Base-by-base conservation (phyloP, 1,139 yeast species). In the Hansenula sp. region DNA sequence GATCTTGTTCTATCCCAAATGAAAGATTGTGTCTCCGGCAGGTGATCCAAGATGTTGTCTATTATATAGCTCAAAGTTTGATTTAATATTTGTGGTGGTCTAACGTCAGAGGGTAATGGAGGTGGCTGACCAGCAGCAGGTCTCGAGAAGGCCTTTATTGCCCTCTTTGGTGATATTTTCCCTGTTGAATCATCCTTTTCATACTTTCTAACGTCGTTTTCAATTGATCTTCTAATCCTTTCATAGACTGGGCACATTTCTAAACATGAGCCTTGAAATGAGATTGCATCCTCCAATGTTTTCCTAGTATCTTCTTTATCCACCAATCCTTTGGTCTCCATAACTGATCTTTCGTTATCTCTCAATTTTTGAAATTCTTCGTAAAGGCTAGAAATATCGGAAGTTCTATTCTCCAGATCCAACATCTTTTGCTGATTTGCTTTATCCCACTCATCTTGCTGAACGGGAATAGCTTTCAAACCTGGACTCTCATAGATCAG, bases 61-160 rank as follows among this genome's bases (percentile, higher is more conserved):
- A 88, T 77, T 40, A 93, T 72, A 59, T 86, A 87, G 48, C 84
- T 72, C 47, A 93, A 67, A 0, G 96, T 83, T 33, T 69, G 59
- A 11, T 74, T 74, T 42, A 94, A 66, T 1, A 91, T 71, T 47
- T 74, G 76, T 0, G 99, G 99, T 1, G 99, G 96, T 51, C 99
- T 74, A 2, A 94, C 99, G 62, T 94, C 99, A 0, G 97, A 89
- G 0, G 99, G 99, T 45, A 94, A 68, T 4, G 98, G 96, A 5
- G 98, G 98, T 1, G 97, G 96, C 55, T 94, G 97, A 11, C 99
- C 99, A 1, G 99, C 98, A 11, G 96, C 96, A 0, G 99, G 98
- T 54, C 99, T 72, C 30, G 96, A 87, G 61, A 93, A 94, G 2
- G 96, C 96, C 64, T 94, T 94, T 8, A 94, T 79, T 0, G 98